Evolutionary conservation across 2,329 filamentous ascomycete genomes (phyloP), one percentile per base, ranked within the genome.

Genomic region (Knufia fluminis): DNA sequence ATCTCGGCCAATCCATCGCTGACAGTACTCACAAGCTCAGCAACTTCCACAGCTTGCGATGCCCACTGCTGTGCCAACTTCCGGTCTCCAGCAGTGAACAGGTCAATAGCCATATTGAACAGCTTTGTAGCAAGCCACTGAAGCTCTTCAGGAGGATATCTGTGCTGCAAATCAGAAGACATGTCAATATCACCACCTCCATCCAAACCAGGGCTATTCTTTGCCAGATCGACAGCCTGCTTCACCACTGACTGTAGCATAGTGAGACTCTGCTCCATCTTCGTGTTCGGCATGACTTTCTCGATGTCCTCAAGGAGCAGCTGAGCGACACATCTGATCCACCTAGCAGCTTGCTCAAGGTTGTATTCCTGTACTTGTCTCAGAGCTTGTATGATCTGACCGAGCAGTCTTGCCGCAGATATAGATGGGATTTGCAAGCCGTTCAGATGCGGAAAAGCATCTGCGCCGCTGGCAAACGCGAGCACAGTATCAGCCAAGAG

Each of bases 261-360:
- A 6, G 60, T 48, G 10, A 31, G n/a, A 10, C 22, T 28, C 19
- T 40, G 7, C 7, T 40, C n/a, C 14, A 20, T 35, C n/a, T 35
- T n/a, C 31, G 33, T 17, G 16, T 26, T 16, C 28, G 55, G 76
- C 70, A 46, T 68, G 66, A 4, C 77, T 76, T 47, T 82, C 77
- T 60, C 88, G 80, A 48, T 40, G n/a, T 80, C 36, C 1, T 76
- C 69, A 0, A 89, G 66, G 0, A 83, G 76, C 1, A 80, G 71
- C 53, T 85, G 83, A 55, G 91, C 85, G 1, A 92, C 71, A 58
- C 85, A 89, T 1, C 86, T 79, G 40, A 91, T 77, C 70, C 92
- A 94, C 58, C 83, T 84, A 6, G 85, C 78, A 1, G 94, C 70
- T 57, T 79, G 81, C 1, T 64, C 61, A 3, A 72, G 71, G 53